Base-by-base conservation (phyloP, 2,329 filamentous ascomycete species). In the Pyrenophora seminiperda region DNA sequence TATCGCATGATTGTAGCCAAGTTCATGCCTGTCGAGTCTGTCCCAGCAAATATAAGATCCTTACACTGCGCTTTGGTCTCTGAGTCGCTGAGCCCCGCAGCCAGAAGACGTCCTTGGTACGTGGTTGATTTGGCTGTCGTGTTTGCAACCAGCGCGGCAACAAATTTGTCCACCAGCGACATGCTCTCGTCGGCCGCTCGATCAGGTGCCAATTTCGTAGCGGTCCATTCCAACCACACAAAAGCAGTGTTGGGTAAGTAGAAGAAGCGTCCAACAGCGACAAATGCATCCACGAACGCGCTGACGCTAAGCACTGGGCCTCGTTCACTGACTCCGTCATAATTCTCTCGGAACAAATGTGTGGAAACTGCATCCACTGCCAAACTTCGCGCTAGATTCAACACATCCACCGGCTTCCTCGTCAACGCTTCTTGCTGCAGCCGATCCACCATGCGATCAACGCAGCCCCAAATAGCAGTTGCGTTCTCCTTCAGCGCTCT, bases 231-330 rank as follows among this genome's bases (percentile, higher is more conserved):
- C 17, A 77, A 54, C 11, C 71, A 61, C 10, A 68, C 48, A 49
- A 80, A 79, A 3, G 73, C 58, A 36, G 54, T 65, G 18, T 71
- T 76, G 1, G 78, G 79, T 1, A 83, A 61, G 55, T 81, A 81
- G 62, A 81, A 83, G 59, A 83, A 81, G 3, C 79, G 71, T 0
- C 80, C 80, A 5, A 83, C 77, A 4, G 77, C 79, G 2, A 83
- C 81, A 56, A 81, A 80, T 2, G 77, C 73, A 61, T 83, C 78
- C 10, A 84, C 80, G 59, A 83, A 83, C 0, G 37, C 73, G 73
- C n/a, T 78, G 72, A 47, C 75, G 74, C 52, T 81, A 52, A 54
- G 62, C 41, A 30, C 57, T 2, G 54, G 49, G 3, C 59, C 59
- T 14, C 46, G 53, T 58, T 80, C 78, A 1, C 67, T 61, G 3